Evolutionary conservation across 495 filamentous ascomycete genomes (phyloP).

Genomic region (Amphirosellinia nigrospora): DNA sequence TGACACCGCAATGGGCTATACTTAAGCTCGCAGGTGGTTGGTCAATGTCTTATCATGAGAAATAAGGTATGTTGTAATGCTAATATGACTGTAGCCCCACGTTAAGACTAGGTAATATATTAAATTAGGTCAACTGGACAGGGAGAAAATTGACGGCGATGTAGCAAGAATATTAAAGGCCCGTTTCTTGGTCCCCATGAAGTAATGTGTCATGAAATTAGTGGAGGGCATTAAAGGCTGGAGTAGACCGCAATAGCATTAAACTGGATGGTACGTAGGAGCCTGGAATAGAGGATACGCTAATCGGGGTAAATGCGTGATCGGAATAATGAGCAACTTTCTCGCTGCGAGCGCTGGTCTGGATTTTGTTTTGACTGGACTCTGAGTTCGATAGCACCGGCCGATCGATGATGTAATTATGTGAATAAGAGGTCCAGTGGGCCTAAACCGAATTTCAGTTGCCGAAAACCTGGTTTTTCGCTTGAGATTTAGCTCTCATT

Average conservation of each 20-base stretch:
- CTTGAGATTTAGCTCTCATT: not conserved
- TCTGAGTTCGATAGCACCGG: not conserved
- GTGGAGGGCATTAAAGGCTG: not conserved
- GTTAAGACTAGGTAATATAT: not conserved
- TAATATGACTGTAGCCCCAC: not conserved
- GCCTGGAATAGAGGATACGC: not conserved
- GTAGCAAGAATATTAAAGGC: not conserved
- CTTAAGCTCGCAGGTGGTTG: not conserved
- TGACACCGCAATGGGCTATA: not conserved
- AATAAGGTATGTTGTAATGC: not conserved
- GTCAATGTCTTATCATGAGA: not conserved
- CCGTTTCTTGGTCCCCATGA: not conserved
- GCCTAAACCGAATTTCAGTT: not conserved
- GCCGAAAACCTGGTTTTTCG: not conserved
- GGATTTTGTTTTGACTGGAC: not conserved
- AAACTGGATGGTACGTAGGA: not conserved
- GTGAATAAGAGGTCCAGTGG: not conserved
- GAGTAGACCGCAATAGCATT: not conserved
- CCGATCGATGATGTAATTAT: slow-evolving; percentile 22
- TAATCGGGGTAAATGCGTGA: not conserved
- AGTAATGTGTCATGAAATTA: not conserved
- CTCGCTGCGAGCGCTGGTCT: not conserved
- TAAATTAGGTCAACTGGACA: not conserved
- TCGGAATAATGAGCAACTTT: not conserved
- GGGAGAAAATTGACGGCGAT: not conserved